phyloP scores from a whole-genome alignment of 2,329 filamentous ascomycete genomes.

The Arachnomyces sp. region DNA sequence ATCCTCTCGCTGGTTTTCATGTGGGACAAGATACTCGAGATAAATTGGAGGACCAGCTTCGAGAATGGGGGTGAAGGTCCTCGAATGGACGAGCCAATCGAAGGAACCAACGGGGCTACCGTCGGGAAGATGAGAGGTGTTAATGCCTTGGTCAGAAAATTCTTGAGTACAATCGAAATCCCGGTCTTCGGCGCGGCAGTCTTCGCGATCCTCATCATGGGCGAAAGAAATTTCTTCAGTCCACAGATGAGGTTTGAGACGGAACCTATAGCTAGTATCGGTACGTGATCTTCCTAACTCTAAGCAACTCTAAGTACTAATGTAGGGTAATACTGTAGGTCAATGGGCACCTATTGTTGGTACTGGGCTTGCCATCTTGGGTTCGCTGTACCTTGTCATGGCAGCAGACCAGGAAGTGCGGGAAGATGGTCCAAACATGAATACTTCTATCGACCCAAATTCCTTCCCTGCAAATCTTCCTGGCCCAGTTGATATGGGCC shows the following conservation, averaged over 20 bases:
- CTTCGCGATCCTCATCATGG: conserved; percentile 51
- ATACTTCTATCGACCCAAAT: conserved; percentile 4
- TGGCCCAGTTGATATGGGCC: background rate
- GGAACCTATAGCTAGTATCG: conserved; percentile 54
- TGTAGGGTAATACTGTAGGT: conserved; percentile 13
- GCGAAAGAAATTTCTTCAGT: conserved; percentile 58
- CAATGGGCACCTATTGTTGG: conserved; percentile 39
- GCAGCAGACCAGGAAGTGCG: conserved; percentile 27
- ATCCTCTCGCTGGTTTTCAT: conserved; percentile 54
- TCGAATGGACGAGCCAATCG: conserved; percentile 34
- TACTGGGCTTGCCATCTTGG: conserved; percentile 49
- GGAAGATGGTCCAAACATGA: conserved; percentile 11
- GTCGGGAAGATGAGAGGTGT: conserved; percentile 40
- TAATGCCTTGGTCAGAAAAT: conserved; percentile 26
- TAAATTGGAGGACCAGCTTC: conserved; percentile 48
- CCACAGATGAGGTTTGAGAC: conserved; percentile 48
- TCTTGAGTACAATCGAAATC: conserved; percentile 43
- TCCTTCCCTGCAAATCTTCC: too few relatives aligned
- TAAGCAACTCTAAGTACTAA: conserved; percentile 7
- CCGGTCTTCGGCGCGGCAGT: conserved; percentile 53
- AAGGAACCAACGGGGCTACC: conserved; percentile 50
- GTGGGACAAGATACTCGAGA: conserved; percentile 56
- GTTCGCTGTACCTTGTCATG: conserved; percentile 50
- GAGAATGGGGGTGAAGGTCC: conserved; percentile 22
- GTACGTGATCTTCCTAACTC: conserved; percentile 31